phyloP scores from a whole-genome alignment of 345 rosid genomes.

The Mallotus nudiflorus region DNA sequence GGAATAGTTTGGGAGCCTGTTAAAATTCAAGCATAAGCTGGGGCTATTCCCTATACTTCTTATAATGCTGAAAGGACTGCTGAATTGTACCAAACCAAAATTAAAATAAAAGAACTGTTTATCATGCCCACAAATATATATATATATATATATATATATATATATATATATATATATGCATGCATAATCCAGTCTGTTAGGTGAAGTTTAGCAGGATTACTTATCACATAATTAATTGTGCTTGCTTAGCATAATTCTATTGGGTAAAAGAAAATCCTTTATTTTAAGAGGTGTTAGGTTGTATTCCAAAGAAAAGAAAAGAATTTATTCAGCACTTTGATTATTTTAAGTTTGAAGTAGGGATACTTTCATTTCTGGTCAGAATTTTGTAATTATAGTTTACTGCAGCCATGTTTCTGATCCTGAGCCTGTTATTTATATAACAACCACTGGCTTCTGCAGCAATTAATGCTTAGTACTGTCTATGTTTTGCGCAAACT shows the following conservation, averaged over 20 bases:
- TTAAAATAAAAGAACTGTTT: not conserved
- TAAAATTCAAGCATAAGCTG: not conserved
- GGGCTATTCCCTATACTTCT: not conserved
- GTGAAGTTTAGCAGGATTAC: not conserved
- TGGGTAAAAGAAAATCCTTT: too few species aligned
- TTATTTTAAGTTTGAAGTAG: not conserved
- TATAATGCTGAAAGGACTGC: not conserved
- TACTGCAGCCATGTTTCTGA: slow-evolving; percentile 5
- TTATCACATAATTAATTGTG: not conserved
- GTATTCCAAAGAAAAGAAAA: too few species aligned
- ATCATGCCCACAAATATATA: too few species aligned
- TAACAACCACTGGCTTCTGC: not conserved
- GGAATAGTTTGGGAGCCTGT: not conserved
- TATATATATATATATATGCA: too few species aligned
- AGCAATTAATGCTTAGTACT: not conserved
- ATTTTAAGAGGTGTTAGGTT: too few species aligned
- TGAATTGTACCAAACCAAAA: not conserved
- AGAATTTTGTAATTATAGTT: not conserved
- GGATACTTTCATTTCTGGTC: not conserved
- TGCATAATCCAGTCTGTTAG: not conserved
- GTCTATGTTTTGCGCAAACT: not conserved
- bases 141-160: too few species aligned
- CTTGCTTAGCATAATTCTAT: too few species aligned
- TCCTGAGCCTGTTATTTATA: not conserved
- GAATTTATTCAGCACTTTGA: not conserved